These are phyloP conservation scores for Aureobasidium lini DNA, from an alignment of 2,329 filamentous ascomycete species.

Conservation along the genomic window DNA sequence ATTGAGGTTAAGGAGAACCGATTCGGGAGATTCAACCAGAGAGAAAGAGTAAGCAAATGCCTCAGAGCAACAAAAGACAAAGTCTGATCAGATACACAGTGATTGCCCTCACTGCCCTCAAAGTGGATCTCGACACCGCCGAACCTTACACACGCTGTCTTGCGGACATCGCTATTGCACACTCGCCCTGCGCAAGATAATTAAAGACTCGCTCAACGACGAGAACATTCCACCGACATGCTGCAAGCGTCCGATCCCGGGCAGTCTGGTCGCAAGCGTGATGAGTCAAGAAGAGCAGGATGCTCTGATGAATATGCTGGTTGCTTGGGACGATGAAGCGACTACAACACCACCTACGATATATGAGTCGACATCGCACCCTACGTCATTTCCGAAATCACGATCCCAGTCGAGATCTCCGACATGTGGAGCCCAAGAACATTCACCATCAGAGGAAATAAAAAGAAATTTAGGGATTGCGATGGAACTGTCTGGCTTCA, in stretches of 20 bases:
- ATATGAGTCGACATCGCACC: not conserved
- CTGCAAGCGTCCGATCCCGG: slow-evolving; percentile 35
- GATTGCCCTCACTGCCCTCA: slow-evolving; percentile 28
- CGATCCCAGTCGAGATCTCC: not conserved
- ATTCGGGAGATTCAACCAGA: slow-evolving; percentile 21
- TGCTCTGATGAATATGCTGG: slow-evolving; percentile 26
- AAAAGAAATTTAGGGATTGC: slow-evolving; percentile 19
- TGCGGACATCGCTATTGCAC: slow-evolving; percentile 30
- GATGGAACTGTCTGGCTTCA: slow-evolving; percentile 22
- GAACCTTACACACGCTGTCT: slow-evolving; percentile 26
- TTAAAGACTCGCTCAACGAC: slow-evolving; percentile 30
- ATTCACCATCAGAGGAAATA: not conserved
- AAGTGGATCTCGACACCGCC: slow-evolving; percentile 20
- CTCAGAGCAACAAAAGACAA: not conserved
- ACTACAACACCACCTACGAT: slow-evolving; percentile 4
- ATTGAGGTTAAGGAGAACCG: slow-evolving; percentile 22
- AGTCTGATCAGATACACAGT: not conserved
- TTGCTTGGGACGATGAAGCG: slow-evolving; percentile 25
- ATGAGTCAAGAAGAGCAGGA: slow-evolving; percentile 32
- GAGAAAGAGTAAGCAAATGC: slow-evolving; percentile 14
- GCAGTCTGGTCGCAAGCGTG: slow-evolving; percentile 30
- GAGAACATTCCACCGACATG: slow-evolving; percentile 30
- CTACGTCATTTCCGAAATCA: not conserved
- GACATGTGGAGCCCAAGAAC: not conserved
- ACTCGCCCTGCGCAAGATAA: slow-evolving; percentile 26